phyloP scores from a whole-genome alignment of 2,329 filamentous ascomycete species.

The Knufia petricola region DNA sequence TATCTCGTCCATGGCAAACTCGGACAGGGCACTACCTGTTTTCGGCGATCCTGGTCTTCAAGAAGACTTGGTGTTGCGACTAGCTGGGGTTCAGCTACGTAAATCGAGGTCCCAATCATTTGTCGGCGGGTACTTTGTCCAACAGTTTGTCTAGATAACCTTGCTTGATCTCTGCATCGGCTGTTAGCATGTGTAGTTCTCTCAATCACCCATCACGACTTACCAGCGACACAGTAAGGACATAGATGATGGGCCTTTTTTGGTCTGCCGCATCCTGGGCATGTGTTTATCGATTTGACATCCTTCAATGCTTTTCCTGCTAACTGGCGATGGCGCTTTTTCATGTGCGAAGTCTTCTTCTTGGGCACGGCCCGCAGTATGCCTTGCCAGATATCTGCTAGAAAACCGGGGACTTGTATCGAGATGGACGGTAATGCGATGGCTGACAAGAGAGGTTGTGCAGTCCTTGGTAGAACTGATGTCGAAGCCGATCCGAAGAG shows the following conservation, averaged over 20 bases:
- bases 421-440: slow-evolving; percentile 52
- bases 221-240: slow-evolving; percentile 76
- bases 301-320: slow-evolving; percentile 93
- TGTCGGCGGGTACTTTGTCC: not conserved
- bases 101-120: not conserved
- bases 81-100: not conserved
- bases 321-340: slow-evolving; percentile 87
- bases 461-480: slow-evolving; percentile 28
- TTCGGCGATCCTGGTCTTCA: too few species aligned
- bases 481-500: slow-evolving; percentile 10
- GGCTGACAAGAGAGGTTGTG: slow-evolving; percentile 46
- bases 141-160: not conserved
- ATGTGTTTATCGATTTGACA: slow-evolving; percentile 75
- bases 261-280: slow-evolving; percentile 73
- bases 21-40: too few species aligned
- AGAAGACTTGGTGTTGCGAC: too few species aligned
- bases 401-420: slow-evolving; percentile 55
- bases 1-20: too few species aligned
- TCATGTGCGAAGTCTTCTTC: slow-evolving; percentile 97
- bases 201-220: slow-evolving; percentile 8
- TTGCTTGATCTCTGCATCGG: slow-evolving; percentile 7
- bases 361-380: slow-evolving; percentile 89
- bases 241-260: slow-evolving; percentile 88
- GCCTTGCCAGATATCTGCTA: slow-evolving; percentile 84
- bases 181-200: not conserved